Conservation (phyloP, 345 rosid genomes). For the Hevea brasiliensis region DNA sequence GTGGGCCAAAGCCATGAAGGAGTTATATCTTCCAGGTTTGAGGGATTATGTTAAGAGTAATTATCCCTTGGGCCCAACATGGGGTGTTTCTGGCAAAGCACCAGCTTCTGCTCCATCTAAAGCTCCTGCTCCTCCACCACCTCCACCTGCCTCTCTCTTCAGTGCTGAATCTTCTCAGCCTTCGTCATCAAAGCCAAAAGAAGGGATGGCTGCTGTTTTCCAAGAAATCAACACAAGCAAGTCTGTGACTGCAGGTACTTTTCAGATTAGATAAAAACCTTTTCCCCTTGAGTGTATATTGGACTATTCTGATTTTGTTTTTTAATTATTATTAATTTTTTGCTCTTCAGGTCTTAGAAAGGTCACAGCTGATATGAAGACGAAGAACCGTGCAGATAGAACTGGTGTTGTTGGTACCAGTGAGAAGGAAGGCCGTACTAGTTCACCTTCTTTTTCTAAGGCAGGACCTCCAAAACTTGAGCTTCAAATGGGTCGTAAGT, state of each 20-base stretch:
- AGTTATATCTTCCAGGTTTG: slow-evolving; percentile 86
- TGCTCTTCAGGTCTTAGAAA: slow-evolving; percentile 67
- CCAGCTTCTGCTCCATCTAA: slow-evolving; percentile 41
- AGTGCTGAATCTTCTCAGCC: slow-evolving; percentile 66
- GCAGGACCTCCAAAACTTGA: slow-evolving; percentile 87
- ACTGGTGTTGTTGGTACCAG: slow-evolving; percentile 61
- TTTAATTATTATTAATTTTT: slow-evolving; percentile 20
- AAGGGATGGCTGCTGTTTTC: slow-evolving; percentile 95
- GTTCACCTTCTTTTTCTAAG: slow-evolving; percentile 59
- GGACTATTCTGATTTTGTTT: slow-evolving; percentile 13
- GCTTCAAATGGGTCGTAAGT: slow-evolving; percentile 99
- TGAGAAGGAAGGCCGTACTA: slow-evolving; percentile 52
- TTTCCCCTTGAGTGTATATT: slow-evolving; percentile 5
- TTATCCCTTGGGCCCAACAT: slow-evolving; percentile 89
- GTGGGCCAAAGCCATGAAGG: slow-evolving; percentile 98
- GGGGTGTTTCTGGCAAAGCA: slow-evolving; percentile 66
- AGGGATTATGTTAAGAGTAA: slow-evolving; percentile 83
- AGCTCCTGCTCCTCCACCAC: slow-evolving; percentile 89
- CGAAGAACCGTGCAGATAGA: slow-evolving; percentile 75
- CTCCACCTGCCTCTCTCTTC: slow-evolving; percentile 74
- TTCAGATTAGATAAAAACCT: slow-evolving; percentile 7
- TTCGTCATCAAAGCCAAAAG: slow-evolving; percentile 74
- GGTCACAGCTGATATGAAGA: slow-evolving; percentile 91
- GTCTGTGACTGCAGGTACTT: slow-evolving; percentile 70
- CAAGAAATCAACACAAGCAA: slow-evolving; percentile 70